phyloP scores from a whole-genome alignment of 371 early-diverging fungal genomes.

The Sporodiniella umbellata region DNA sequence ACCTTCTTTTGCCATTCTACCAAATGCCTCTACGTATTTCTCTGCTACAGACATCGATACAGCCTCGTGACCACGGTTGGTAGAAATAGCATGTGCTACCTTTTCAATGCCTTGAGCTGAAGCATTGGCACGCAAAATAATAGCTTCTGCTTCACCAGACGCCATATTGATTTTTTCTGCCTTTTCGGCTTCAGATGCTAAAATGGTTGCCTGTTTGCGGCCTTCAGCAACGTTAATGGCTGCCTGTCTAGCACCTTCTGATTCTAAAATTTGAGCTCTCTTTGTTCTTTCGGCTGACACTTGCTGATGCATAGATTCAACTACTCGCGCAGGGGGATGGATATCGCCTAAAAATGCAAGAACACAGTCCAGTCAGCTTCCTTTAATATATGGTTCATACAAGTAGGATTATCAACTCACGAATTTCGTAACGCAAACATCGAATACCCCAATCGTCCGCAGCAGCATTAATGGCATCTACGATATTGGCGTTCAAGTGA shows the following conservation, averaged over 20 bases:
- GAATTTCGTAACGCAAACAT: constrained; percentile 91
- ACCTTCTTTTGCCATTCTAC: constrained; percentile 87
- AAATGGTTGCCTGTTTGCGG: constrained; percentile 85
- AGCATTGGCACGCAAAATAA: constrained; percentile 82
- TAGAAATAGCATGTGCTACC: constrained; percentile 77
- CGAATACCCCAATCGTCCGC: constrained; percentile 95
- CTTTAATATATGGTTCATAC: no score
- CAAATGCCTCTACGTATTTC: constrained; percentile 95
- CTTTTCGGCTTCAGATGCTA: constrained; percentile 93
- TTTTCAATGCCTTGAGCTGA: constrained; percentile 78
- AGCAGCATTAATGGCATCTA: constrained; percentile 92
- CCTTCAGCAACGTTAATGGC: constrained; percentile 98
- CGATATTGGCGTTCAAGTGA: constrained; percentile 89
- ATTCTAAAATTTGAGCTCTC: constrained; percentile 95
- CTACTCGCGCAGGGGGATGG: constrained; percentile 94
- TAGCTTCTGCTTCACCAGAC: constrained; percentile 85
- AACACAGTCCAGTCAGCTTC: background rate
- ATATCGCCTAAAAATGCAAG: constrained; percentile 69
- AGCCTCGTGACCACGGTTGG: constrained; percentile 75
- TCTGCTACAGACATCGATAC: constrained; percentile 94
- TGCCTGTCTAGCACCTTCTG: constrained; percentile 92
- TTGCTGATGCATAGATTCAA: constrained; percentile 96
- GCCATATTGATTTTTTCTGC: constrained; percentile 90
- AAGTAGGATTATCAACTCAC: no score
- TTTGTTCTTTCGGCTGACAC: constrained; percentile 96